Evolutionary conservation across 805 yeast genomes (phyloP), one percentile per base, ranked within the genome.

Genomic region (Candida insectalens): DNA sequence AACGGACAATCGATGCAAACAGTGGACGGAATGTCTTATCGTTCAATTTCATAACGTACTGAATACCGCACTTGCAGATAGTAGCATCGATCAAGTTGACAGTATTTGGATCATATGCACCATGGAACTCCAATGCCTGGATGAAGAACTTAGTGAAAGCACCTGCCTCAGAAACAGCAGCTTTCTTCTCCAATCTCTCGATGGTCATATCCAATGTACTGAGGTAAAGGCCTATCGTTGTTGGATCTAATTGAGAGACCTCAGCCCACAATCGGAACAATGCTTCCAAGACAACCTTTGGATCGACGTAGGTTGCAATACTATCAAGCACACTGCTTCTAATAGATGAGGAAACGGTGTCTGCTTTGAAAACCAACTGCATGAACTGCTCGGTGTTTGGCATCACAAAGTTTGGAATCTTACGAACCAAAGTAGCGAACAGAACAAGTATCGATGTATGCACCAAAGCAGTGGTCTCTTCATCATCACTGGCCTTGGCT

Each of bases 11-110:
- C 18, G 78, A 65, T 5, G 88, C 89, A 60, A 92, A 92, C 51
- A 84, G 63, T 14, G 98, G 98, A 51, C 96, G 74, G 69, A 92
- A 92, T 16, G 78, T 73, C 61, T 84, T 85, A 55, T 92, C 98
- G 53, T 92, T 92, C 59, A 92, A 70, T 58, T 89, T 88, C 78
- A 92, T 69, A 14, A 89, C 94, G 45, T 76, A 78, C 17, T 65
- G 64, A 43, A 89, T 74, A 15, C 83, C 88, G 51, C 87, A 73
- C 25, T 70, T 63, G 46, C 82, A 80, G 51, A 81, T 73, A 8
- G 80, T 69, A 14, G 85, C 68, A 53, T 89, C 97, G 42, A 89
- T 73, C 45, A 94, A 71, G 53, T 81, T 77, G 43, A 83, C 64
- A 9, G 94, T 78, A 50, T 83, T 83, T 42, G 61, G 68, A 48